Base-by-base conservation (phyloP, 2,329 filamentous ascomycete genomes). In the Orbilia quercus region DNA sequence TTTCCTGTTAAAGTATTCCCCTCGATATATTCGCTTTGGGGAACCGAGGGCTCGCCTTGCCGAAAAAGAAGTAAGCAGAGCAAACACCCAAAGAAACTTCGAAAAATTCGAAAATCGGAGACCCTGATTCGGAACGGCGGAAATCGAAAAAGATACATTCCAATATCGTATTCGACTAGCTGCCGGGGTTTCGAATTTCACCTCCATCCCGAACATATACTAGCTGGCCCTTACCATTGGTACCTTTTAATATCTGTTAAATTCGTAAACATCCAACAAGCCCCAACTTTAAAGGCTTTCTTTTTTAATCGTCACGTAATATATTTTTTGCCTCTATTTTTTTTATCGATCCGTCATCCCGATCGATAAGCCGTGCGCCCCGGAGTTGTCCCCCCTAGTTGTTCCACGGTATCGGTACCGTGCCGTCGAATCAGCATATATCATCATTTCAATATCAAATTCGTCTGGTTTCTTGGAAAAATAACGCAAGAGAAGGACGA, bases 341-440 rank as follows among this genome's bases (percentile, higher is more conserved):
- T 25, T 5, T 42, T 7, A 16, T 53, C 36, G 20, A 40, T 62
- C 62, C 64, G 47, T 69, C 55, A 69, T 69, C 54, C 63, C 53
- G 53, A 53, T 51, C 51, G 44, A 20, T 55, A 42, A 60, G 36
- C 48, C 48, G 40, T 70, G 57, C 42, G 57, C 64, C 47, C 53
- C 16, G 14, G 25, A 47, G 42, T 20, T 38, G 12, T 20, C 11
- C 31, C 63, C 28, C 48, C 20, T 44, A 58, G 51, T 45, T 25
- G 67, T 65, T 25, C 58, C 67, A 72, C 67, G 44, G 67, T 72
- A 58, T 58, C 58, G 58, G 58, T 64, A 72, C 58, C 34, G 18
- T 23, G 7, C 11, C 25, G 2, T 45, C 42, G 42, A 45, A 45
- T 5, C 7, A 9, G 16, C 34, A n/a, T 25, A 18, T 38, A 36